Conservation (phyloP, 176 grass and related monocot species). For the Rhynchospora tenuis region DNA sequence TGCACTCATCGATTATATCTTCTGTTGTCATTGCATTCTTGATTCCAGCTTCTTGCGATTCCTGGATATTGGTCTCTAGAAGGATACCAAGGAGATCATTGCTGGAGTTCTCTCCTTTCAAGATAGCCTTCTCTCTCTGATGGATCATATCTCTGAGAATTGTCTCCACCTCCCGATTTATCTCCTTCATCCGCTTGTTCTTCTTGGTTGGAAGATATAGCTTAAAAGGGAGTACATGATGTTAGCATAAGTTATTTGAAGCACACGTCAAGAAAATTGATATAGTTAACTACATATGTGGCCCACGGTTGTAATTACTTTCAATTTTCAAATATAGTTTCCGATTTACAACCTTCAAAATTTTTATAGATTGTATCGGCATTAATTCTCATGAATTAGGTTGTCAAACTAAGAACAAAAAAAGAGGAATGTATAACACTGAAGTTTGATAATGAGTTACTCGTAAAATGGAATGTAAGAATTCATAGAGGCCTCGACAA, state of each 20-base stretch:
- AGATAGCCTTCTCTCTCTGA: conserved; percentile 36
- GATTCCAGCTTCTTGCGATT: neutral
- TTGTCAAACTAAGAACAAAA: too few relatives aligned
- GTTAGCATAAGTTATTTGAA: too few relatives aligned
- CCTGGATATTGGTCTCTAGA: conserved; percentile 31
- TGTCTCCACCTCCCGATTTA: conserved; percentile 14
- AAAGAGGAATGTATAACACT: neutral
- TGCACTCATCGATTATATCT: conserved; percentile 60
- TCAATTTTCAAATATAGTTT: neutral
- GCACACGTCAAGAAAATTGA: neutral
- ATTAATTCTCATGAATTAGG: too few relatives aligned
- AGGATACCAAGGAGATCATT: conserved; percentile 47
- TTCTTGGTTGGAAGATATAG: conserved; percentile 30
- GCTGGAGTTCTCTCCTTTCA: conserved; percentile 7
- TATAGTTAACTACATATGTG: neutral
- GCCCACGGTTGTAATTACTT: neutral
- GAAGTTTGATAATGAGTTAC: neutral
- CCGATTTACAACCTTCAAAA: neutral
- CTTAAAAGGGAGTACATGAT: conserved; percentile 3
- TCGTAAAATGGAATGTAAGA: conserved; percentile 14
- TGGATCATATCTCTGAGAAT: conserved; percentile 43
- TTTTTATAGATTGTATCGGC: neutral
- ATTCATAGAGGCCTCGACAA: neutral
- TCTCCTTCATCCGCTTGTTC: conserved; percentile 35
- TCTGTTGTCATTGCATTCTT: conserved; percentile 38